Base-by-base conservation (phyloP, 2,329 filamentous ascomycete genomes). In the Ophiostoma perfectum region DNA sequence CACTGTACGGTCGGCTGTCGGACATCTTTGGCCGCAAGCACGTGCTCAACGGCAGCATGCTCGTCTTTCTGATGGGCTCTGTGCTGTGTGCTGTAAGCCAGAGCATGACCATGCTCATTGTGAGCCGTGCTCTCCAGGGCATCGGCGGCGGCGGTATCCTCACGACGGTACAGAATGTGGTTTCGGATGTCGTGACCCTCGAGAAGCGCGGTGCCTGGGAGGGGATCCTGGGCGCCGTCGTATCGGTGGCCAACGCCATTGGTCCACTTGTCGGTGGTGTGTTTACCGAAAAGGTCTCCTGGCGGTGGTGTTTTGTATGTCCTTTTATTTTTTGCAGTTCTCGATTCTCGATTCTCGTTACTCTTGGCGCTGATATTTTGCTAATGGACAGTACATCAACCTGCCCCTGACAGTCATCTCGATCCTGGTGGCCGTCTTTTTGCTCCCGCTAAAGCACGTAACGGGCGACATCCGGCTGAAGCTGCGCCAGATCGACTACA, bases 71-170 rank as follows among this genome's bases (percentile, higher is more conserved):
- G 14, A 11, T 72, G 1, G 71, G 70, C 0, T 72, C 70, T 4
- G 58, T 72, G 12, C 67, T 71, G 8, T 72, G 67, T 11, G 71
- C 69, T 1, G 68, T 72, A 1, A 68, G 69, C 0, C 68, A 66
- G 18, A 69, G 45, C 49, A 70, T 70, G 52, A 71, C 55, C 9
- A 70, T 70, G 68, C 68, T 72, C 9, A 69, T 72, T 7, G 49
- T 71, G 16, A 70, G 71, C 14, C 70, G 70, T 71, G 52, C 42
- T 62, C 66, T 39, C 39, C 47, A 52, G 55, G 71, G 71, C 8
- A 65, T 71, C 14, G 70, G 71, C 5, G 71, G 71, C 12, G 70
- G 70, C 6, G 69, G 71, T 1, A 67, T 72, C n/a, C 49, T 72
- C 18, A 72, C 70, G 0, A 63, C 64, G 9, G 67, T 68, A 16